Evolutionary conservation across 1,284 basidiomycete genomes (phyloP), one percentile per base, ranked within the genome.

Genomic region (Ustilago vetiveriae): DNA sequence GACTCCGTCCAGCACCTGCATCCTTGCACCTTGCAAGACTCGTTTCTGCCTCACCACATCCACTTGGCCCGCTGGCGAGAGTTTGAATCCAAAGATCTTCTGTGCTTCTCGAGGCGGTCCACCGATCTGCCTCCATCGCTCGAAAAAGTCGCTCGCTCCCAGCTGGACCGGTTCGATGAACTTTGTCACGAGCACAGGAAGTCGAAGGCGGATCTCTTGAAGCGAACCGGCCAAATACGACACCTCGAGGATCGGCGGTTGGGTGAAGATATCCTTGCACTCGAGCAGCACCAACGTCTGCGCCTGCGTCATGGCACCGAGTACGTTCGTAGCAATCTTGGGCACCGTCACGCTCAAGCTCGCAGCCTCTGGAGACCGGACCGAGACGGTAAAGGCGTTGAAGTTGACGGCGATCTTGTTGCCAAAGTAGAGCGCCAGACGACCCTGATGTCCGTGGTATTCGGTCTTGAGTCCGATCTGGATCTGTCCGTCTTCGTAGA

Each of bases 401-500:
- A 98, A 87, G 19, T 92, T 87, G 4, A 89, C 88, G 14, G 90
- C 87, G 47, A 95, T 86, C 83, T 98, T 98, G 86, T 98, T 98
- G 72, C 95, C 94, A 74, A 98, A 88, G 84, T 95, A 98, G 26
- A 98, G 85, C 19, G 94, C 92, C 38, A 98, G 82, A 71, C 95
- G 91, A 14, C 95, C 95, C 32, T 92, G 87, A 74, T 93, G 89
- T 13, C 90, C 91, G 82, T 97, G 94, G 82, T 92, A 98, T 77
- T 94, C 90, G 41, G 93, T 92, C 84, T 98, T 98, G 85, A 98
- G 84, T 24, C 95, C 96, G 64, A 98, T 89, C 82, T 98, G 95
- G 30, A 98, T 87, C 83, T 95, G 92, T 14, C 91, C 88, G 78
- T 98, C 96, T 63, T 98, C 96, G 83, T 92, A 98, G 16, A 98